phyloP scores from a whole-genome alignment of 2,329 filamentous ascomycete genomes.

The Alternaria arborescens region DNA sequence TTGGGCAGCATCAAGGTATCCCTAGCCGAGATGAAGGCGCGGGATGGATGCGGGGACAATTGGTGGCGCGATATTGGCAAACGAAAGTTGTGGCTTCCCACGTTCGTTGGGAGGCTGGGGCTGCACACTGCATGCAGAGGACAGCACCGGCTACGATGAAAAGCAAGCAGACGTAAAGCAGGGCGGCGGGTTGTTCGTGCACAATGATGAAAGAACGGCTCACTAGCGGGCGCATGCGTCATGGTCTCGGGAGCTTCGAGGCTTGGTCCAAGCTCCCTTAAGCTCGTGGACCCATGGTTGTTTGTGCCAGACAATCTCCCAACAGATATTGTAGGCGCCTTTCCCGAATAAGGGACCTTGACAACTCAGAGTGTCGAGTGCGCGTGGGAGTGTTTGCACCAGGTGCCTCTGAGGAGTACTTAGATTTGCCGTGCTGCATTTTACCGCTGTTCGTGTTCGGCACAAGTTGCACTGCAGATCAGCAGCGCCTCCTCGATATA shows the following conservation, averaged over 20 bases:
- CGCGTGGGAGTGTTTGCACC: background rate
- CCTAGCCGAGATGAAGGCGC: slow-evolving; percentile 12
- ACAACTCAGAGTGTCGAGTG: slow-evolving; percentile 1
- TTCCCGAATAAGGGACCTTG: background rate
- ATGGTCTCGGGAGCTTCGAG: slow-evolving; percentile 13
- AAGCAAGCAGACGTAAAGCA: slow-evolving; percentile 1
- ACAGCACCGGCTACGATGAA: background rate
- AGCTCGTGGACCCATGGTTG: slow-evolving; percentile 15
- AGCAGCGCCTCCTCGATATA: slow-evolving; percentile 32
- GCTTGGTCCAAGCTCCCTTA: slow-evolving; percentile 22
- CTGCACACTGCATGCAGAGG: background rate
- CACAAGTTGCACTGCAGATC: slow-evolving; percentile 29
- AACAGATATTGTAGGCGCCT: slow-evolving; percentile 22
- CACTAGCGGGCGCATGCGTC: slow-evolving; percentile 15
- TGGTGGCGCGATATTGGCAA: slow-evolving; percentile 1
- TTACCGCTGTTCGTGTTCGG: slow-evolving; percentile 32
- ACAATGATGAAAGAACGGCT: slow-evolving; percentile 18
- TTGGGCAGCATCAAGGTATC: slow-evolving; percentile 2
- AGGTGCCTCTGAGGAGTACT: background rate
- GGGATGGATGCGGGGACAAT: slow-evolving; percentile 1
- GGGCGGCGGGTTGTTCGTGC: slow-evolving; percentile 6
- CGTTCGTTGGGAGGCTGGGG: background rate
- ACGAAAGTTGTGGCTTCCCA: background rate
- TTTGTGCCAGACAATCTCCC: slow-evolving; percentile 25
- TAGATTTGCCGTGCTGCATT: slow-evolving; percentile 27